Evolutionary conservation across 768 basidiomycete species (phyloP), one percentile per base, ranked within the genome.

Genomic region (Tricholoma bakamatsutake): DNA sequence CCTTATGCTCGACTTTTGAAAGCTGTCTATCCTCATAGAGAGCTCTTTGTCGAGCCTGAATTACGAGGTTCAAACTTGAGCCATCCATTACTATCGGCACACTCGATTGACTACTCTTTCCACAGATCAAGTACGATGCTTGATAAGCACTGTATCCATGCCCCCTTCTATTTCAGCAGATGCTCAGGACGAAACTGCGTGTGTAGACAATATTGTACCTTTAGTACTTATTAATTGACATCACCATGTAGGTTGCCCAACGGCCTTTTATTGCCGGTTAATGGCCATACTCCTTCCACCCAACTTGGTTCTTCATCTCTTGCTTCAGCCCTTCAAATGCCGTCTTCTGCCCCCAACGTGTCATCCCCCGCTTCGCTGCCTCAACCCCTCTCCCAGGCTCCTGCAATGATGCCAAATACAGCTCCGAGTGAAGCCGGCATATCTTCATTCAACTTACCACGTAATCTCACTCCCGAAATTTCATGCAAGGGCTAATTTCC

Each of bases 1-100:
- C 64, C 72, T 1, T 81, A 77, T 59, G 57, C 64, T 15, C 58
- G 56, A 3, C 66, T 81, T 21, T 55, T 79, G 6, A 54, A 61
- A 49, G 59, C 71, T 1, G 58, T 77, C 9, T 53, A 64, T 42
- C 66, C 70, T 21, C 67, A 60, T 56, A 62, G 58, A 21, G 39
- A 61, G 12, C 58, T 59, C 34, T 77, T 79, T 57, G 58, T 63
- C 9, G 75, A 77, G 47, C 66, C 68, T 47, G 59, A 67, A 4
- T 57, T 74, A 24, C 64, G 69, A 57, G 62, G 76, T 73, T 45
- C 48, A 61, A 33, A 47, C n/a, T 8, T 30, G 3, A 48, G 15
- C 12, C 46, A 48, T 30, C 17, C 13, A 12, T n/a, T 28, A 17
- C 31, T 48, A 8, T 31, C 21, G n/a, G 0, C 46, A 31, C n/a